A percentile compares a stretch with the other conserved stretches of the same genome.
These are phyloP conservation scores for Dovyalis caffra DNA, from an alignment of 345 rosid genomes.

Conservation along the genomic window DNA sequence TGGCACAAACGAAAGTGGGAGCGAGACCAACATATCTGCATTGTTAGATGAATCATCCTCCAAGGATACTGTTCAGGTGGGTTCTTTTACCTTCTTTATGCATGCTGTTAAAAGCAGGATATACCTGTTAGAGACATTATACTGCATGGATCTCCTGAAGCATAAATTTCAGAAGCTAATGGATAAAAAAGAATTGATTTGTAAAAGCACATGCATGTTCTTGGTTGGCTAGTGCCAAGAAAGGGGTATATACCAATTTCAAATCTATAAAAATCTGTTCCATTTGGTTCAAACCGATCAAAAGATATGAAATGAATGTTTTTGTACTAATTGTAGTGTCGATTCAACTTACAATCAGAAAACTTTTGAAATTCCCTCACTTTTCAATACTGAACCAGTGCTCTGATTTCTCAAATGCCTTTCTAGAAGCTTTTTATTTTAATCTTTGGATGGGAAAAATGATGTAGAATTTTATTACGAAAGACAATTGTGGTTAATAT, in stretches of 20 bases:
- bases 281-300: not conserved
- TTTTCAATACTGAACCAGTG: not conserved
- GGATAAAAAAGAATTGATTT: not conserved
- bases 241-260: not conserved
- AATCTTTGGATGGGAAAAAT: not conserved
- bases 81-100: conserved; percentile 7
- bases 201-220: not conserved
- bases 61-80: conserved; percentile 52
- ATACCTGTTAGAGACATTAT: not conserved
- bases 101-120: not conserved
- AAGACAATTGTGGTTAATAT: not conserved
- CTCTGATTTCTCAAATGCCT: not conserved
- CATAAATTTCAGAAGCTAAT: not conserved
- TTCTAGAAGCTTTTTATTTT: not conserved
- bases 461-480: not conserved
- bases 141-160: too few relatives aligned
- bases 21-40: conserved; percentile 38
- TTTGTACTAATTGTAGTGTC: not conserved
- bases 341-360: not conserved
- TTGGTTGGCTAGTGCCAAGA: not conserved
- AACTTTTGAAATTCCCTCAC: not conserved
- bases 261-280: not conserved
- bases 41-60: conserved; percentile 44
- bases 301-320: not conserved
- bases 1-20: conserved; percentile 45